phyloP scores from a whole-genome alignment of 306 rosid genomes.

The Fagus sylvatica region DNA sequence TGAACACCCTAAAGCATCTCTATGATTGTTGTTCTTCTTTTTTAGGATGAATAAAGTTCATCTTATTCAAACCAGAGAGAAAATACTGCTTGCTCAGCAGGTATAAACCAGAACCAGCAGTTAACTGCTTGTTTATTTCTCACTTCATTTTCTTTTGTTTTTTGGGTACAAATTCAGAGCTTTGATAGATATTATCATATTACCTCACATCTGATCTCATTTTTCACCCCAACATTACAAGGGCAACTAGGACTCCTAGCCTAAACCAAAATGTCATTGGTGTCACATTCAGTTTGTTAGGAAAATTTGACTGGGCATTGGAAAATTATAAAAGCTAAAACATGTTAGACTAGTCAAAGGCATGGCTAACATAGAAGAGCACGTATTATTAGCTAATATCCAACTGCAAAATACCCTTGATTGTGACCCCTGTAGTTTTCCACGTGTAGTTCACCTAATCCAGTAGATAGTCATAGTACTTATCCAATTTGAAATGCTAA shows the following conservation, averaged over 20 bases:
- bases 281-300: constrained; percentile 12
- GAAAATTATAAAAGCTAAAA: neutral
- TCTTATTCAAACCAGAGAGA: too few species aligned
- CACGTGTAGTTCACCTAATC: constrained; percentile 51
- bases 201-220: neutral
- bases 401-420: constrained; percentile 27
- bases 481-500: constrained; percentile 29
- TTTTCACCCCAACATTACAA: neutral
- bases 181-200: neutral
- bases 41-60: too few species aligned
- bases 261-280: constrained; percentile 18
- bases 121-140: neutral
- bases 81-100: too few species aligned
- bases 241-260: constrained; percentile 8
- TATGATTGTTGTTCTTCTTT: too few species aligned
- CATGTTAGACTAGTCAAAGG: constrained; percentile 29
- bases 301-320: constrained; percentile 15
- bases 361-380: neutral
- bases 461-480: constrained; percentile 17
- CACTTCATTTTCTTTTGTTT: constrained; percentile 1
- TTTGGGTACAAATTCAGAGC: neutral
- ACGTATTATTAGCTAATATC: constrained; percentile 7
- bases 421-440: constrained; percentile 40
- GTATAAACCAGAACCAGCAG: too few species aligned
- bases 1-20: too few species aligned